Conservation (phyloP, 148 eudicot species). For the Silene latifolia region DNA sequence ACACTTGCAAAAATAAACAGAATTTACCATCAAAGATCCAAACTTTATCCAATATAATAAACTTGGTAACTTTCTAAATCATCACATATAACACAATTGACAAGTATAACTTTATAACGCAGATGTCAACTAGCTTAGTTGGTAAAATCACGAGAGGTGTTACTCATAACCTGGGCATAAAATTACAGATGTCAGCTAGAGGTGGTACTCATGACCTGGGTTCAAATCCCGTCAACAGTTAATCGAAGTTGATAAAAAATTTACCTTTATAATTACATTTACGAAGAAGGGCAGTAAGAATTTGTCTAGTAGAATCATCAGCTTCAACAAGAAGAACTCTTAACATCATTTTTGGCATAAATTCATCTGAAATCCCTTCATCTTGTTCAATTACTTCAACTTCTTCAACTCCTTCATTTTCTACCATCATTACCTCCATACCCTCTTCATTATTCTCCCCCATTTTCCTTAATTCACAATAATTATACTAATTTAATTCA, state of each 20-base stretch:
- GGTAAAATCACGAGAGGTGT: too few species aligned
- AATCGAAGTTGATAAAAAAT: not conserved
- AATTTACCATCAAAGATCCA: not conserved
- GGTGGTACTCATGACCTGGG: too few species aligned
- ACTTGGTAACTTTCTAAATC: not conserved
- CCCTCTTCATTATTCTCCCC: conserved; percentile 21
- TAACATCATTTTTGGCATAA: conserved; percentile 42
- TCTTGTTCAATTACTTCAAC: conserved; percentile 5
- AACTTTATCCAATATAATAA: not conserved
- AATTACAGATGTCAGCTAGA: too few species aligned
- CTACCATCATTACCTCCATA: conserved; percentile 17
- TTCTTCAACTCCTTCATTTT: conserved; percentile 12
- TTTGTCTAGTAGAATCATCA: conserved; percentile 63
- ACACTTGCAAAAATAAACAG: not conserved
- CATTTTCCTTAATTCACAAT: not conserved
- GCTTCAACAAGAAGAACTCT: conserved; percentile 62
- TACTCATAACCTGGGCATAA: too few species aligned
- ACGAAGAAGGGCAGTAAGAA: conserved; percentile 48
- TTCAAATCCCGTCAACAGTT: not conserved
- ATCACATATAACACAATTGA: too few species aligned
- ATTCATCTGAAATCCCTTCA: conserved; percentile 36
- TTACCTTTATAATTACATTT: conserved; percentile 60
- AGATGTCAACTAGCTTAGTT: too few species aligned
- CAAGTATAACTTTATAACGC: too few species aligned
- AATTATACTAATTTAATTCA: not conserved